Conservation (phyloP, 2,329 filamentous ascomycete species). For the Aspergillus fumigatiaffinis region DNA sequence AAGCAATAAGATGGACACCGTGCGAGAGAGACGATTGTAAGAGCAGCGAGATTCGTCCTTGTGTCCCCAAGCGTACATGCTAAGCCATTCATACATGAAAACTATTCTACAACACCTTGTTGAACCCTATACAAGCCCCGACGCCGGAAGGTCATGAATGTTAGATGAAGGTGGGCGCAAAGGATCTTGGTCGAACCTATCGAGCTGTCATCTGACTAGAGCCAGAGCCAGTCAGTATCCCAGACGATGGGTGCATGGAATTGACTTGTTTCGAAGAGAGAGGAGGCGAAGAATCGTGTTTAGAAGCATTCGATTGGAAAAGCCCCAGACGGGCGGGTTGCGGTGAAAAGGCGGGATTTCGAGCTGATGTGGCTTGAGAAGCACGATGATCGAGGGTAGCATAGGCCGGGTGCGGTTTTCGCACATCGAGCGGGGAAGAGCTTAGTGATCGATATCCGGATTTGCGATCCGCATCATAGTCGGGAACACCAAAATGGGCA, state of each 20-base stretch:
- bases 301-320: conserved; percentile 27
- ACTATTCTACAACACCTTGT: conserved; percentile 14
- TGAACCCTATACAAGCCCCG: conserved; percentile 12
- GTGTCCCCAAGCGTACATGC: conserved; percentile 18
- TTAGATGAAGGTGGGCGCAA: background rate
- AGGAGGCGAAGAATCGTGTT: conserved; percentile 29
- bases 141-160: background rate
- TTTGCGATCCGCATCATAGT: conserved; percentile 32
- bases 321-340: conserved; percentile 32
- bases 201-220: conserved; percentile 32
- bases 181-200: conserved; percentile 11
- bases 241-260: conserved; percentile 28
- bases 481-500: conserved; percentile 26
- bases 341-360: conserved; percentile 31
- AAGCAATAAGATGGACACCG: conserved; percentile 2
- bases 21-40: background rate
- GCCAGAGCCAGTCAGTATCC: conserved; percentile 25
- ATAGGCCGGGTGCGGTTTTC: conserved; percentile 31
- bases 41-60: conserved; percentile 9
- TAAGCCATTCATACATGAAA: conserved; percentile 19
- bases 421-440: conserved; percentile 38
- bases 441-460: conserved; percentile 36
- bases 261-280: conserved; percentile 28
- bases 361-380: conserved; percentile 15
- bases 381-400: conserved; percentile 25